A percentile compares a stretch with the other conserved stretches of the same genome.
These are phyloP conservation scores for Penicillium lividum DNA, from an alignment of 495 filamentous ascomycete species.

Conservation along the genomic window DNA sequence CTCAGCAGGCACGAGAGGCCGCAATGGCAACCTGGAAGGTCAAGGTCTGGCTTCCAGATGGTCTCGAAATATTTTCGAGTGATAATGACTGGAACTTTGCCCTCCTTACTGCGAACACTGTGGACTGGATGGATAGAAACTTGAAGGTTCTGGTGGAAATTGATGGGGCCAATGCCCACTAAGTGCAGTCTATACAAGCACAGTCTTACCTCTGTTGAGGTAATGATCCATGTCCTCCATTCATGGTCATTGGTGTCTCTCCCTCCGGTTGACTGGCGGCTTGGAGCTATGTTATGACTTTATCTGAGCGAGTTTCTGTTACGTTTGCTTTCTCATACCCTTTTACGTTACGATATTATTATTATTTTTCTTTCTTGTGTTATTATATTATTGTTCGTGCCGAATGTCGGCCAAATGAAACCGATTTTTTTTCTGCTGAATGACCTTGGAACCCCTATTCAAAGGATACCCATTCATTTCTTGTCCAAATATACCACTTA, in stretches of 20 bases:
- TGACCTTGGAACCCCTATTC: not conserved
- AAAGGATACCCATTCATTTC: too few species aligned
- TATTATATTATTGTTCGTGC: not conserved
- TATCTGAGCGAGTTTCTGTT: not conserved
- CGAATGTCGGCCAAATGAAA: not conserved
- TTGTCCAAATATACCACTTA: too few species aligned
- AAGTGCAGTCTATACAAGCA: not conserved
- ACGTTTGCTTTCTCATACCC: not conserved
- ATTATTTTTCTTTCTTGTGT: too few species aligned
- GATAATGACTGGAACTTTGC: conserved; percentile 51
- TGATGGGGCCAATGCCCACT: conserved; percentile 14
- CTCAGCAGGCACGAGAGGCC: conserved; percentile 5
- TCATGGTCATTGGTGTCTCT: not conserved
- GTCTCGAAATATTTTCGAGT: conserved; percentile 35
- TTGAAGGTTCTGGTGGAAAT: conserved; percentile 48
- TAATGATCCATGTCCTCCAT: not conserved
- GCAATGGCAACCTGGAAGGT: conserved; percentile 35
- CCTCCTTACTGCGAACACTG: conserved; percentile 40
- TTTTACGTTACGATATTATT: not conserved
- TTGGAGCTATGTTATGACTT: not conserved
- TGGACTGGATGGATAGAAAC: conserved; percentile 58
- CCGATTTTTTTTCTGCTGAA: not conserved
- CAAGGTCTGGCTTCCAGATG: conserved; percentile 44
- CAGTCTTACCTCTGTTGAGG: not conserved
- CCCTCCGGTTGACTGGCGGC: not conserved